phyloP scores from a whole-genome alignment of 208 protist species.

The Acanthamoeba culbertsoni region DNA sequence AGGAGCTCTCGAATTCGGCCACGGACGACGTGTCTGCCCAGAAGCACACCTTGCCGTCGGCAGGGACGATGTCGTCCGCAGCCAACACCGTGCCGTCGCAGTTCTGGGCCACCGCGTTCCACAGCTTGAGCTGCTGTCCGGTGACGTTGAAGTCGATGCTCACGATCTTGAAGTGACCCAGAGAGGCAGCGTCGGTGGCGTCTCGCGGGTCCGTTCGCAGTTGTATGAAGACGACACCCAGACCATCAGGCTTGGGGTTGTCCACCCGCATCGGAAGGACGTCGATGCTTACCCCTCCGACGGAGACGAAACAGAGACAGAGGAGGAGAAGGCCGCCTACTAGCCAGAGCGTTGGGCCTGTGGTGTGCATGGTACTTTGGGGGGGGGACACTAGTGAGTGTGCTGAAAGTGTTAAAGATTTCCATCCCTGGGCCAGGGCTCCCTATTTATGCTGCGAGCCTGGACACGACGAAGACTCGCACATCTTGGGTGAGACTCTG shows the following conservation, averaged over 20 bases:
- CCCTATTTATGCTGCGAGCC: too few relatives aligned
- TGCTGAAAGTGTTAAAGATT: too few relatives aligned
- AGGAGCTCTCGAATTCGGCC: not conserved
- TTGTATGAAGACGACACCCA: not conserved
- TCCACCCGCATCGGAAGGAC: not conserved
- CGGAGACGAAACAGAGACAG: not conserved
- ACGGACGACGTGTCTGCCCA: not conserved
- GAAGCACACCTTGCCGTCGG: slow-evolving; percentile 23
- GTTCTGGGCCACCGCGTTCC: not conserved
- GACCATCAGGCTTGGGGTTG: not conserved
- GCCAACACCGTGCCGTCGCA: not conserved
- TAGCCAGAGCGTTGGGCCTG: too few relatives aligned
- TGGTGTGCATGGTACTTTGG: too few relatives aligned
- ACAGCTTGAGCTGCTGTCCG: not conserved
- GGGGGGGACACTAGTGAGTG: too few relatives aligned
- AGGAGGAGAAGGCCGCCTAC: not conserved
- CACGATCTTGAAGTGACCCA: not conserved
- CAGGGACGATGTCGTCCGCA: not conserved
- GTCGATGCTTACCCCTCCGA: not conserved
- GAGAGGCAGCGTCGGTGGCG: not conserved
- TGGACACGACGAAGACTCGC: too few relatives aligned
- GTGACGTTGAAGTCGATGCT: not conserved
- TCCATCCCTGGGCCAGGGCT: too few relatives aligned
- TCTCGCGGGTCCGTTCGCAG: not conserved
- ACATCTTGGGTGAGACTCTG: too few relatives aligned